A percentile compares a stretch with the other conserved stretches of the same genome.
Conservation (phyloP, 1,284 basidiomycete genomes). For the Phylloboletellus chloephorus region DNA sequence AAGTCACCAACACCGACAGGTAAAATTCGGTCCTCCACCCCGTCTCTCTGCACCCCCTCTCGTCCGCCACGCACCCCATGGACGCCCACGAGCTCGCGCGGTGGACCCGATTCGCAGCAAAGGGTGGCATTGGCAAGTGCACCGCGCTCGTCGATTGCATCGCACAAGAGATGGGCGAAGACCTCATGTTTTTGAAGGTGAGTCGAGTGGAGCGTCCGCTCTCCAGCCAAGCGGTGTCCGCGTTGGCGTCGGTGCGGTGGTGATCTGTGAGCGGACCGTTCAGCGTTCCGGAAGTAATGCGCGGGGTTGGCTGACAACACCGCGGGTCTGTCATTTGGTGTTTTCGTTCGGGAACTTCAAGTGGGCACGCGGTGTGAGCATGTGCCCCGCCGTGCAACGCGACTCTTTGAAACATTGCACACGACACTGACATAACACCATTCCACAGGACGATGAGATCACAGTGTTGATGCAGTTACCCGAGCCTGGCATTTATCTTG, state of each 20-base stretch:
- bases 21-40: background rate
- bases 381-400: no score
- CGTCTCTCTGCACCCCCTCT: background rate
- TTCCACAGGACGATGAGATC: constrained; percentile 68
- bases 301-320: no score
- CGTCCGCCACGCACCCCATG: constrained; percentile 36
- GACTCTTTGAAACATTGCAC: background rate
- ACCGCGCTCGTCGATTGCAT: constrained; percentile 71
- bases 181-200: constrained; percentile 86
- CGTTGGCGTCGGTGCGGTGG: no score
- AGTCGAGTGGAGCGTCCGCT: constrained; percentile 14
- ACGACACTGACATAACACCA: constrained; percentile 11
- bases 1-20: no score
- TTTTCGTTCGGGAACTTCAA: no score
- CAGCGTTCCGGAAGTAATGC: no score
- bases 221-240: background rate
- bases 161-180: constrained; percentile 63
- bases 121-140: constrained; percentile 77
- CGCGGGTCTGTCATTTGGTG: no score
- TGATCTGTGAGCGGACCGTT: no score
- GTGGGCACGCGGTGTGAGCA: no score
- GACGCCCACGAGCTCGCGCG: constrained; percentile 66
- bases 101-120: constrained; percentile 76
- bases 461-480: constrained; percentile 73
- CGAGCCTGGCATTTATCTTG: constrained; percentile 55